Percentiles rank a stretch among this genome's conserved stretches.
Evolutionary conservation across 192 early-diverging fungal genomes (phyloP).

Genomic region (Entomortierella chlamydospora): DNA sequence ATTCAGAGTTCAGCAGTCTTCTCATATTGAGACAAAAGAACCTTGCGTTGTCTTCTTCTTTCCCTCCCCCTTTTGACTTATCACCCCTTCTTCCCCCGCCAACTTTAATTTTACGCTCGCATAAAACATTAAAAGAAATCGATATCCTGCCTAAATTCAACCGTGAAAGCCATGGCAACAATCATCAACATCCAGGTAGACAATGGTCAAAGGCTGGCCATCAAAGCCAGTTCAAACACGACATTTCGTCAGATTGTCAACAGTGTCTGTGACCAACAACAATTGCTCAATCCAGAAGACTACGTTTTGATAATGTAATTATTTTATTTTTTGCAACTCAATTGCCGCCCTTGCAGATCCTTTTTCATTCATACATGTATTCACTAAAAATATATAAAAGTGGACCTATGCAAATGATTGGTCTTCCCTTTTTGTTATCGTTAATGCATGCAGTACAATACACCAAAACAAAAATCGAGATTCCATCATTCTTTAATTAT

Average conservation of each 20-base stretch:
- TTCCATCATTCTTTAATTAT: background rate
- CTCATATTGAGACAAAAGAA: no score
- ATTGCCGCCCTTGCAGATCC: no score
- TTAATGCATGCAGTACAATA: no score
- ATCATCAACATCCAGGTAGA: conserved; percentile 61
- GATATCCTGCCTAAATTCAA: no score
- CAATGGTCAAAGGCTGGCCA: conserved; percentile 36
- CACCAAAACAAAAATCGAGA: background rate
- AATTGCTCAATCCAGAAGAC: conserved; percentile 55
- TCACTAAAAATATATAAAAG: no score
- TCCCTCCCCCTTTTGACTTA: background rate
- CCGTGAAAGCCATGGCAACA: conserved; percentile 59
- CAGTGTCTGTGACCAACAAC: conserved; percentile 64
- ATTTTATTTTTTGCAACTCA: background rate
- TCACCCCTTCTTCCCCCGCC: background rate
- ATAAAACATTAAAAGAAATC: no score
- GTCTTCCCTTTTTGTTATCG: no score
- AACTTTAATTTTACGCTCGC: no score
- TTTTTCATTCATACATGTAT: no score
- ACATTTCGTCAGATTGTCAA: conserved; percentile 70
- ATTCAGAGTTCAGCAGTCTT: background rate
- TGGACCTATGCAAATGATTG: no score
- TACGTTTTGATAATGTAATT: conserved; percentile 64
- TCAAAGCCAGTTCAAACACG: conserved; percentile 79
- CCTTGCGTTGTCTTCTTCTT: background rate